phyloP scores from a whole-genome alignment of 2,329 filamentous ascomycete genomes.

The Cladosporium oxysporum region DNA sequence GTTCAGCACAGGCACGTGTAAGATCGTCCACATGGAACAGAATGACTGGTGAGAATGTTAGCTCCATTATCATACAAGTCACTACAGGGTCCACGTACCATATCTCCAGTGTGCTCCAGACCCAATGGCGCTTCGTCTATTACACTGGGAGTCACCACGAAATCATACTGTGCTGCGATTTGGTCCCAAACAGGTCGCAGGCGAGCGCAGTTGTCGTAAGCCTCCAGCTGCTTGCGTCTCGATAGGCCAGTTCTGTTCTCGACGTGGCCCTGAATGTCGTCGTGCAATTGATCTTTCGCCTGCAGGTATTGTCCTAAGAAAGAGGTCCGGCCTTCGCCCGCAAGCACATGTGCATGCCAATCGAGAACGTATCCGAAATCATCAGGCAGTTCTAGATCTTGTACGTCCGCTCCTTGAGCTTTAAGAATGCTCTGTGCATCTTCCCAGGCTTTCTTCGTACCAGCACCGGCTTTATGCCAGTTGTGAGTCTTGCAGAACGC shows the following conservation, averaged over 20 bases:
- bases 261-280: constrained; percentile 52
- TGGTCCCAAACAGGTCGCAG: constrained; percentile 58
- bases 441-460: constrained; percentile 39
- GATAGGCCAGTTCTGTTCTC: constrained; percentile 48
- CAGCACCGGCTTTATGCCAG: constrained; percentile 48
- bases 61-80: not conserved
- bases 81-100: constrained; percentile 40
- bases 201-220: constrained; percentile 58
- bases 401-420: constrained; percentile 55
- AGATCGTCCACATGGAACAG: constrained; percentile 36
- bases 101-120: constrained; percentile 55
- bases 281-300: constrained; percentile 50
- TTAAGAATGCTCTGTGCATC: constrained; percentile 38
- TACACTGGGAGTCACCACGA: constrained; percentile 60
- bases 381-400: constrained; percentile 56
- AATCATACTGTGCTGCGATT: constrained; percentile 55
- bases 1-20: constrained; percentile 66
- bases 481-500: constrained; percentile 57
- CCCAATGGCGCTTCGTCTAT: constrained; percentile 62
- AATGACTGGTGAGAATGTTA: constrained; percentile 26
- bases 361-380: constrained; percentile 52
- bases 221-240: constrained; percentile 52
- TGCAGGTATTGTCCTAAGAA: constrained; percentile 58
- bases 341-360: constrained; percentile 56
- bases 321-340: constrained; percentile 54